Conservation (phyloP, 495 filamentous ascomycete genomes). For the Neurospora sp. region DNA sequence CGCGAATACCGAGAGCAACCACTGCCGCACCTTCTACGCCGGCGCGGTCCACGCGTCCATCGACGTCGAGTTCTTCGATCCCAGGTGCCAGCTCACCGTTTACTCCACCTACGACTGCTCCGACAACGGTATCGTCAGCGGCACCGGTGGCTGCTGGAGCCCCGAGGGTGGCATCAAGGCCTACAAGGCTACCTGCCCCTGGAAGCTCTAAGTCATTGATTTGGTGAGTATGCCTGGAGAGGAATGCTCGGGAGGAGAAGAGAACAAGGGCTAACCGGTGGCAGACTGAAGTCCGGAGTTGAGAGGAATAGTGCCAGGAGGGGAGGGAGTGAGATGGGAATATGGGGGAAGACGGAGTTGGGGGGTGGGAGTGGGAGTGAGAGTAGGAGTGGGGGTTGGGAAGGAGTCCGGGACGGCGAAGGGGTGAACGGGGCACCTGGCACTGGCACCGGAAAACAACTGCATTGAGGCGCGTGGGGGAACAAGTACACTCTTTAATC, state of each 20-base stretch:
- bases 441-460: not conserved
- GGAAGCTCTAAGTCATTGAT: not conserved
- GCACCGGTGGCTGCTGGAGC: slow-evolving; percentile 1
- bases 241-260: no score
- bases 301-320: not conserved
- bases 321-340: not conserved
- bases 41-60: not conserved
- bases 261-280: no score
- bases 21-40: slow-evolving; percentile 2
- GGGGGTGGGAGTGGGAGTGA: not conserved
- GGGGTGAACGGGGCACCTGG: not conserved
- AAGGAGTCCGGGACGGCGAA: not conserved
- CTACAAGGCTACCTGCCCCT: slow-evolving; percentile 2
- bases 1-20: not conserved
- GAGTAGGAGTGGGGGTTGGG: not conserved
- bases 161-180: slow-evolving; percentile 4
- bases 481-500: not conserved
- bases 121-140: not conserved
- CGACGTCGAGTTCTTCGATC: not conserved
- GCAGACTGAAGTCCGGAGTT: not conserved
- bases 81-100: slow-evolving; percentile 3
- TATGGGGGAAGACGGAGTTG: not conserved
- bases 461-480: not conserved
- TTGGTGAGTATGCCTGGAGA: not conserved
- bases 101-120: slow-evolving; percentile 2